phyloP scores from a whole-genome alignment of 768 basidiomycete species.

The Boletus speciosus region DNA sequence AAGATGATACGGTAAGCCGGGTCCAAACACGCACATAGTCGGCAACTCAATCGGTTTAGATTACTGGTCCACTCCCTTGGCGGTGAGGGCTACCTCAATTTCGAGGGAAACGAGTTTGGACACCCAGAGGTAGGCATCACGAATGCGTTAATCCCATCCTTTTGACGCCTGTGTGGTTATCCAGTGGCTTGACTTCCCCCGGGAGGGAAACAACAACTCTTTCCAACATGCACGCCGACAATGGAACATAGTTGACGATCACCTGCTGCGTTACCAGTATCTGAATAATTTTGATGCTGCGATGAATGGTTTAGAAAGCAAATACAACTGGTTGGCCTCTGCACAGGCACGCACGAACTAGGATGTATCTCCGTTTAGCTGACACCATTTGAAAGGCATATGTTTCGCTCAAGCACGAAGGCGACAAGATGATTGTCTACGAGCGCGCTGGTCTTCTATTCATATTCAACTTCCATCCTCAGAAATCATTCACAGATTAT shows the following conservation, averaged over 20 bases:
- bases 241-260: slow-evolving; percentile 92
- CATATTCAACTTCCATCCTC: slow-evolving; percentile 96
- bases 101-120: slow-evolving; percentile 97
- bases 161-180: not conserved
- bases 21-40: not conserved
- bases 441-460: slow-evolving; percentile 94
- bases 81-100: slow-evolving; percentile 97
- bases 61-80: slow-evolving; percentile 89
- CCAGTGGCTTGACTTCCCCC: slow-evolving; percentile 98
- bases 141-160: not conserved
- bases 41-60: slow-evolving; percentile 37
- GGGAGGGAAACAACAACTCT: slow-evolving; percentile 91
- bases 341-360: slow-evolving; percentile 55
- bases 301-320: slow-evolving; percentile 85
- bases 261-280: slow-evolving; percentile 84
- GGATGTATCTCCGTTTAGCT: not conserved
- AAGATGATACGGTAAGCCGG: slow-evolving; percentile 88
- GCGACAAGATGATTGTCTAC: slow-evolving; percentile 89
- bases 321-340: slow-evolving; percentile 80
- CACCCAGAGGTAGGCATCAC: slow-evolving; percentile 76
- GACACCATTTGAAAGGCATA: slow-evolving; percentile 55
- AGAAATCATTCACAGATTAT: slow-evolving; percentile 89
- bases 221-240: slow-evolving; percentile 97
- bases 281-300: slow-evolving; percentile 90
- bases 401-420: slow-evolving; percentile 91